A percentile compares a stretch with the other conserved stretches of the same genome.
These are phyloP conservation scores for Huiozyma sinensis DNA, from an alignment of 805 yeast species.

Conservation along the genomic window DNA sequence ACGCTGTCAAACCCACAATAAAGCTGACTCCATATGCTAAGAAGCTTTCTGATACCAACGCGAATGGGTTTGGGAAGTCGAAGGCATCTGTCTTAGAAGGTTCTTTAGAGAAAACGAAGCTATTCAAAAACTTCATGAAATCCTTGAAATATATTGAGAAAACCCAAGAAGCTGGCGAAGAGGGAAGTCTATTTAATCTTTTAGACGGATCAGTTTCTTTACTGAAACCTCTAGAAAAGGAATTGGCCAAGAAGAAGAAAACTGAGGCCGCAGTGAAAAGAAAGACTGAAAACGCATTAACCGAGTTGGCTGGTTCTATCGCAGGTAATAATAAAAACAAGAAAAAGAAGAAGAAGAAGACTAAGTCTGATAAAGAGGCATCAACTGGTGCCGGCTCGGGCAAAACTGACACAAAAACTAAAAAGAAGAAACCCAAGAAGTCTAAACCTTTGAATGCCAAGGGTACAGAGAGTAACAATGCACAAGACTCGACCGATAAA, in stretches of 20 bases:
- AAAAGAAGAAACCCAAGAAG: conserved; percentile 4
- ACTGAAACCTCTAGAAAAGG: conserved; percentile 21
- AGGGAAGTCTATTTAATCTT: not conserved
- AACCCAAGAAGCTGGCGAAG: conserved; percentile 11
- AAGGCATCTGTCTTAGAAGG: conserved; percentile 19
- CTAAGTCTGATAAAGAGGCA: conserved; percentile 4
- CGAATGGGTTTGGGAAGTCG: not conserved
- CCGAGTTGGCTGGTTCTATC: conserved; percentile 19
- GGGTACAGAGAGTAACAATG: conserved; percentile 4
- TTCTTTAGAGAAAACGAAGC: conserved; percentile 23
- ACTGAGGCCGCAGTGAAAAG: conserved; percentile 10
- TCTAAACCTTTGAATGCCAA: not conserved
- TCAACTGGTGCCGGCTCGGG: too few relatives aligned
- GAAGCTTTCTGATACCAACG: conserved; percentile 4
- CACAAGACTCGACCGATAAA: not conserved
- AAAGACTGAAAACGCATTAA: conserved; percentile 18
- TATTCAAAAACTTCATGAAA: conserved; percentile 25
- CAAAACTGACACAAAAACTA: not conserved
- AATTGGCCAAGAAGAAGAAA: conserved; percentile 14
- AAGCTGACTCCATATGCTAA: conserved; percentile 18
- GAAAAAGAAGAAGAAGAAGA: conserved; percentile 10
- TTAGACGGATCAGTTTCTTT: conserved; percentile 22
- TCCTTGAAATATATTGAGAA: conserved; percentile 16
- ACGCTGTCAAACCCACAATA: conserved; percentile 11
- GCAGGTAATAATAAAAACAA: conserved; percentile 15